Conservation (phyloP, 176 grass and related monocot genomes). For the Hsuehochloa calcarea region DNA sequence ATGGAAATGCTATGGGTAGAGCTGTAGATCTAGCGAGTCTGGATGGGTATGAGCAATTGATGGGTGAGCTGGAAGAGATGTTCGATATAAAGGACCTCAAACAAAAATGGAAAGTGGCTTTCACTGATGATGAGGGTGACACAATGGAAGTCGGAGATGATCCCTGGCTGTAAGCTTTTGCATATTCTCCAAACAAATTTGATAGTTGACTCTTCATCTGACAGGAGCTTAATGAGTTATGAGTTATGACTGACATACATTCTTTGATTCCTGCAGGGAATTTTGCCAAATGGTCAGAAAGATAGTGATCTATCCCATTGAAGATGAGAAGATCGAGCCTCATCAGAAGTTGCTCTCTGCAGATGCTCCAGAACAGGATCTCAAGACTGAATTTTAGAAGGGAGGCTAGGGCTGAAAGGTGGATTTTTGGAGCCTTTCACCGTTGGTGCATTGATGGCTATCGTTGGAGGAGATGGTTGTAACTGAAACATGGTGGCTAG, state of each 20-base stretch:
- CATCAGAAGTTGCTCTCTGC: not conserved
- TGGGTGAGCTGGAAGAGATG: constrained; percentile 66
- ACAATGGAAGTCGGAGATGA: constrained; percentile 59
- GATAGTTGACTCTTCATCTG: not conserved
- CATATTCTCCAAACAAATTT: not conserved
- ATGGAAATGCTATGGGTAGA: constrained; percentile 75
- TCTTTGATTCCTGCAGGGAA: constrained; percentile 36
- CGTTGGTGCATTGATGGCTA: not conserved
- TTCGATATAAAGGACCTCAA: constrained; percentile 68
- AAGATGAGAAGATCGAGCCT: constrained; percentile 43
- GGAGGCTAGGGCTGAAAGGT: constrained; percentile 33
- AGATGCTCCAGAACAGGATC: constrained; percentile 13
- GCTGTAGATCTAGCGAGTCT: constrained; percentile 68
- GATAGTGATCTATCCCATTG: constrained; percentile 55
- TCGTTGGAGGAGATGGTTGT: not conserved
- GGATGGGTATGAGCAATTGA: constrained; percentile 57
- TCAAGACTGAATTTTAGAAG: constrained; percentile 18
- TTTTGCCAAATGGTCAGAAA: constrained; percentile 61
- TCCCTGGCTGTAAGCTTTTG: constrained; percentile 68
- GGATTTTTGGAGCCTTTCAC: constrained; percentile 35
- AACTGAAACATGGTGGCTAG: constrained; percentile 28
- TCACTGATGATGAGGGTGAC: constrained; percentile 64
- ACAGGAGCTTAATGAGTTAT: not conserved
- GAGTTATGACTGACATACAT: not conserved
- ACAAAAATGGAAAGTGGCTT: constrained; percentile 70